A percentile compares a stretch with the other conserved stretches of the same genome.
Evolutionary conservation across 78 protist species (phyloP).

Genomic region (Dictyostelium firmibasis): DNA sequence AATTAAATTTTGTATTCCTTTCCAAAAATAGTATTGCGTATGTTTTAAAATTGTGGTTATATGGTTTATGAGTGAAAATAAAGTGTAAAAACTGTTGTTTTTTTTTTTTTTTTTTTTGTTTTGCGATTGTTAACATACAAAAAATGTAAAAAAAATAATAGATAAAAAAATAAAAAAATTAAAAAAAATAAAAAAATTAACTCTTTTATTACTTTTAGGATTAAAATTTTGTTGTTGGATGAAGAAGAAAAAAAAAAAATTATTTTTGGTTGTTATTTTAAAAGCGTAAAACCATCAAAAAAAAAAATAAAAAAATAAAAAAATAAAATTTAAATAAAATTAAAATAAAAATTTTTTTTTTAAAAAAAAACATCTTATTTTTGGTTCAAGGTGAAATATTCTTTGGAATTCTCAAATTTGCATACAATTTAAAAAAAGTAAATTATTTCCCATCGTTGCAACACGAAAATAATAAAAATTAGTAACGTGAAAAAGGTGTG

Average conservation of each 20-base stretch:
- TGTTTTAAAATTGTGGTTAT: neutral
- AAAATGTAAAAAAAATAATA: neutral
- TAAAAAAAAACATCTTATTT: neutral
- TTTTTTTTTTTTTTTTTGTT: neutral
- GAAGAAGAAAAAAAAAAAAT: neutral
- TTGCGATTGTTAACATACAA: neutral
- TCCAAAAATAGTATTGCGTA: neutral
- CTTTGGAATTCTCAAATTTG: neutral
- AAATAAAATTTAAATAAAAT: neutral
- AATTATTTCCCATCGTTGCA: neutral
- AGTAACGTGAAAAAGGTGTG: neutral
- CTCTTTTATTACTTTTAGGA: neutral
- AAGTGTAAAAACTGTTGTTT: neutral
- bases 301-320: neutral
- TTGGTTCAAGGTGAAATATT: neutral
- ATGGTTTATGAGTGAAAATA: neutral
- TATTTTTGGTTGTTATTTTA: neutral
- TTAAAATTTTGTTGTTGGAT: neutral
- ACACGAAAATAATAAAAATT: neutral
- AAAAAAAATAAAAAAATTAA: no score
- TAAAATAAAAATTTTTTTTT: neutral
- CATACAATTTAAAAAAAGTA: neutral
- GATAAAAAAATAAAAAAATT: neutral
- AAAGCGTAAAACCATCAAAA: neutral
- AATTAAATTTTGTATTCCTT: neutral